Evolutionary conservation across 768 basidiomycete species (phyloP).

Genomic region (Amanita fuliginea): DNA sequence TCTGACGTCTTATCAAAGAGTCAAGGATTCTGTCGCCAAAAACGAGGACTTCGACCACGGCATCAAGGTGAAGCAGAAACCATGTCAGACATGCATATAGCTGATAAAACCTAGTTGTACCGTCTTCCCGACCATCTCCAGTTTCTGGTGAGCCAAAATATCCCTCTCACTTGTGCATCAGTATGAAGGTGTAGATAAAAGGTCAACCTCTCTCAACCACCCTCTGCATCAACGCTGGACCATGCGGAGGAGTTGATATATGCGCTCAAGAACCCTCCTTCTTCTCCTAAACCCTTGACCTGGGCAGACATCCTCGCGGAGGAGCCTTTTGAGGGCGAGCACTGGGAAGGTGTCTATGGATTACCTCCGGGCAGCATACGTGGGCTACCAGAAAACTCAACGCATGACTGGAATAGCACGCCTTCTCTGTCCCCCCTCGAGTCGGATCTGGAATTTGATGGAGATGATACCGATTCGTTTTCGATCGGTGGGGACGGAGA

Average conservation of each 20-base stretch:
- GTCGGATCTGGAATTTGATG: constrained; percentile 40
- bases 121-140: constrained; percentile 65
- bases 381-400: constrained; percentile 18
- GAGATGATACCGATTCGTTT: constrained; percentile 19
- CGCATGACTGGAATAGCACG: constrained; percentile 43
- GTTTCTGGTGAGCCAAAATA: constrained; percentile 41
- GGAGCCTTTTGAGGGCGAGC: constrained; percentile 78
- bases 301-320: constrained; percentile 76
- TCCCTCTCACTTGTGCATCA: not conserved
- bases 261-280: constrained; percentile 31
- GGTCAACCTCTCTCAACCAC: constrained; percentile 47
- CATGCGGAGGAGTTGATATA: constrained; percentile 47
- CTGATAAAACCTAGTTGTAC: constrained; percentile 28
- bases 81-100: not conserved
- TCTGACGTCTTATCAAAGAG: constrained; percentile 34
- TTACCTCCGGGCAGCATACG: constrained; percentile 30
- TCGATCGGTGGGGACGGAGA: constrained; percentile 10
- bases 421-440: constrained; percentile 59
- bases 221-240: constrained; percentile 34
- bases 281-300: constrained; percentile 34
- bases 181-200: constrained; percentile 14
- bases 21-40: constrained; percentile 39
- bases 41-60: constrained; percentile 54
- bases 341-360: constrained; percentile 71
- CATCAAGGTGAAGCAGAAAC: constrained; percentile 36